Percentiles rank a stretch among this genome's conserved stretches.
Conservation (phyloP, 805 yeast genomes). For the Lipomyces japonicus region DNA sequence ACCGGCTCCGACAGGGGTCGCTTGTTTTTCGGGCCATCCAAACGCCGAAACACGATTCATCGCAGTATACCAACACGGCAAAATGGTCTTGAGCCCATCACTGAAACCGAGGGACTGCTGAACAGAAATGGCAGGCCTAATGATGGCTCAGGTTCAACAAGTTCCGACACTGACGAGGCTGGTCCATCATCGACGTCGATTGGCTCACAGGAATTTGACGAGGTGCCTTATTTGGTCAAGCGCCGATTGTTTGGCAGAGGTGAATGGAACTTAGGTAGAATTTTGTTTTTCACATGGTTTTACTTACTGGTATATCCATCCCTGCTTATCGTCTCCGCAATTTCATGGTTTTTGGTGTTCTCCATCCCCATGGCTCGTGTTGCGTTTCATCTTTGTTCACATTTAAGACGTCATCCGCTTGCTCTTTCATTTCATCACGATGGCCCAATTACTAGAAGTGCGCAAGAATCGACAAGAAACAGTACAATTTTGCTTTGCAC, state of each 20-base stretch:
- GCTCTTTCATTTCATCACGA: conserved; percentile 60
- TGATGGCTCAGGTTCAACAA: too few relatives aligned
- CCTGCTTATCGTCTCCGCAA: conserved; percentile 48
- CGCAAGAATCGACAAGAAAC: conserved; percentile 30
- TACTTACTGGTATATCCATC: conserved; percentile 70
- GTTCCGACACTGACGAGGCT: not conserved
- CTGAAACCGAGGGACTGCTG: conserved; percentile 19
- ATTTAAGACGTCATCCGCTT: conserved; percentile 83
- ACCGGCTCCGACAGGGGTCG: conserved; percentile 66
- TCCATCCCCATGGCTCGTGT: conserved; percentile 93
- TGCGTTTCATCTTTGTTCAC: conserved; percentile 60
- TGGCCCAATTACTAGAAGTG: conserved; percentile 38
- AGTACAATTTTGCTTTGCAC: conserved; percentile 75
- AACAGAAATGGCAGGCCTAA: conserved; percentile 23
- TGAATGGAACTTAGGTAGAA: conserved; percentile 79
- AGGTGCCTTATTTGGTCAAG: conserved; percentile 9
- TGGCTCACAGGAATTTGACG: conserved; percentile 18
- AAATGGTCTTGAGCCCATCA: conserved; percentile 18
- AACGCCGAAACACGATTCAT: conserved; percentile 19
- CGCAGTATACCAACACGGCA: conserved; percentile 3
- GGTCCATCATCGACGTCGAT: conserved; percentile 2
- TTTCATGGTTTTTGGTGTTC: conserved; percentile 80
- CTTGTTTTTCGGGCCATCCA: conserved; percentile 68
- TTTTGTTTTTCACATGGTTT: conserved; percentile 67
- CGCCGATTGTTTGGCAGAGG: conserved; percentile 85